Conservation (phyloP, 495 filamentous ascomycete genomes). For the Letharia lupina region DNA sequence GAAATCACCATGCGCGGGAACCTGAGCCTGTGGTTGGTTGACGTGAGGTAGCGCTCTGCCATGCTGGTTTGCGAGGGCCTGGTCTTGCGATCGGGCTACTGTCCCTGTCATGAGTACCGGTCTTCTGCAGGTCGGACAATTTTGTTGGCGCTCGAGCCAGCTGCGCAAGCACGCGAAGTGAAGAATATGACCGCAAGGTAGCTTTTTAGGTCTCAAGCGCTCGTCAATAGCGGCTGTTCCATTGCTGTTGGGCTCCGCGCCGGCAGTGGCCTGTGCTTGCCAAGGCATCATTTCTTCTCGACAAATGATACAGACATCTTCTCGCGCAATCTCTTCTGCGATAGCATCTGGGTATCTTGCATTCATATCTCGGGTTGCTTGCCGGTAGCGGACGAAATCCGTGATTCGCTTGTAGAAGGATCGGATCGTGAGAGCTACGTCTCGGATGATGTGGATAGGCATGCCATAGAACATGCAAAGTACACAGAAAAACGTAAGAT, state of each 20-base stretch:
- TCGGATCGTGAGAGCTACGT: constrained; percentile 85
- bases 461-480: constrained; percentile 89
- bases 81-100: constrained; percentile 28
- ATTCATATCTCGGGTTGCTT: constrained; percentile 87
- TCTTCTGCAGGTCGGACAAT: constrained; percentile 87
- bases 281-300: constrained; percentile 88
- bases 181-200: constrained; percentile 91
- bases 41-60: constrained; percentile 30
- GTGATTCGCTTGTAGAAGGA: constrained; percentile 82
- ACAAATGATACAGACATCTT: constrained; percentile 96
- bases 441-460: constrained; percentile 92
- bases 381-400: constrained; percentile 80
- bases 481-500: constrained; percentile 85
- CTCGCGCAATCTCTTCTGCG: constrained; percentile 69
- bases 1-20: constrained; percentile 4
- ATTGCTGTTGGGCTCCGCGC: constrained; percentile 31
- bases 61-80: constrained; percentile 28
- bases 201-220: constrained; percentile 81
- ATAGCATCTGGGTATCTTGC: constrained; percentile 86
- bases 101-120: constrained; percentile 50
- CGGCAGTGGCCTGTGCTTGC: constrained; percentile 32
- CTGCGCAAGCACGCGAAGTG: constrained; percentile 91
- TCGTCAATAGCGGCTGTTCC: constrained; percentile 52
- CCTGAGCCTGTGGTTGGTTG: constrained; percentile 27
- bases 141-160: constrained; percentile 97